Conservation (phyloP, 2,329 filamentous ascomycete genomes). For the Sporothrix mexicana region DNA sequence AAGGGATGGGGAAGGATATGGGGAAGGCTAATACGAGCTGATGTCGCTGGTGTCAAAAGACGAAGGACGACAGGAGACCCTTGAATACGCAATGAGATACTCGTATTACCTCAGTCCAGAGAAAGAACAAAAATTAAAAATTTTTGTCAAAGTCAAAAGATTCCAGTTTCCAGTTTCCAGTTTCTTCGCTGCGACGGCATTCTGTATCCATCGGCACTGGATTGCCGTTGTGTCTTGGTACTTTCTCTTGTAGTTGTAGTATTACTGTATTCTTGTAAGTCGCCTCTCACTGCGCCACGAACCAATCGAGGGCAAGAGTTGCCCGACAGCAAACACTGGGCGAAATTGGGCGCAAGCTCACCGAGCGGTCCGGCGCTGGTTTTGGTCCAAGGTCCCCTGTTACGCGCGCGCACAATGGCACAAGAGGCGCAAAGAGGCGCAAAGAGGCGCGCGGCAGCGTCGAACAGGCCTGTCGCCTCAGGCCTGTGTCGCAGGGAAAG, state of each 20-base stretch:
- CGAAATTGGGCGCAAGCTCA: background rate
- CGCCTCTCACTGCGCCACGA: constrained; percentile 11
- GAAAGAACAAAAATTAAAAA: background rate
- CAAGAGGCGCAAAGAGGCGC: too few species aligned
- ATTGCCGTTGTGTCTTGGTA: background rate
- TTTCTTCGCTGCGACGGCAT: background rate
- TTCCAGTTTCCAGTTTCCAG: background rate
- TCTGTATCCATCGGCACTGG: background rate
- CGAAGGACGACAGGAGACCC: too few species aligned
- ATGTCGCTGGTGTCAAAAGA: background rate
- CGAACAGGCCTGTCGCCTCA: too few species aligned
- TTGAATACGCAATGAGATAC: background rate
- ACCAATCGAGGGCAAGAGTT: background rate
- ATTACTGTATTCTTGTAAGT: background rate
- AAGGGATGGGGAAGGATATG: too few species aligned
- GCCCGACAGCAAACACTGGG: background rate
- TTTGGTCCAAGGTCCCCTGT: too few species aligned
- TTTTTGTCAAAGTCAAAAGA: background rate
- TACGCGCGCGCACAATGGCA: too few species aligned
- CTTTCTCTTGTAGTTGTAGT: too few species aligned
- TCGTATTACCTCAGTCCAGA: background rate
- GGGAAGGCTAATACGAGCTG: background rate
- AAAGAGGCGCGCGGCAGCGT: too few species aligned
- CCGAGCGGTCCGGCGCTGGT: background rate
- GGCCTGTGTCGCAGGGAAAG: too few species aligned